Evolutionary conservation across 2,329 filamentous ascomycete species (phyloP).

Genomic region (Cercospora sp.): DNA sequence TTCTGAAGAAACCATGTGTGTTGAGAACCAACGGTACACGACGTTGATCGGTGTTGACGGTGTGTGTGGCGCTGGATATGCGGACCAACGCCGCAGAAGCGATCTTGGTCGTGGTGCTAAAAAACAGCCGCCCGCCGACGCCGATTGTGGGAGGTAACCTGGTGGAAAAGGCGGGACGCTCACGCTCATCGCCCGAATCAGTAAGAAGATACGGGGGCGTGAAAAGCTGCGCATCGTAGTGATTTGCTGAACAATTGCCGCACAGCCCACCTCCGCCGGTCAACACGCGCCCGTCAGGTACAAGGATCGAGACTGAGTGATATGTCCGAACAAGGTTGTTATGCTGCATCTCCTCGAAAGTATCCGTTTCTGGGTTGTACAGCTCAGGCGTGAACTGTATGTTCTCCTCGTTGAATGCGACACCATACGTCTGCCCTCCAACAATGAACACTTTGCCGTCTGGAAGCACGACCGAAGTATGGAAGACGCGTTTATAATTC

Average conservation of each 20-base stretch:
- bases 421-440: conserved; percentile 32
- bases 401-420: conserved; percentile 28
- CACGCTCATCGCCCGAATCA: neutral
- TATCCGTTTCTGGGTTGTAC: conserved; percentile 25
- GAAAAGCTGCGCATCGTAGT: conserved; percentile 58
- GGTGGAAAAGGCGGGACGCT: neutral
- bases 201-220: conserved; percentile 55
- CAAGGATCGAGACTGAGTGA: conserved; percentile 52
- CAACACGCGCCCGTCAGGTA: conserved; percentile 54
- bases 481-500: conserved; percentile 36
- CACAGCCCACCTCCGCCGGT: conserved; percentile 58
- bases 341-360: conserved; percentile 18
- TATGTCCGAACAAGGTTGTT: conserved; percentile 50
- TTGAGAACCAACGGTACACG: conserved; percentile 48
- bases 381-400: conserved; percentile 25
- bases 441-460: conserved; percentile 41
- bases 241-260: conserved; percentile 42
- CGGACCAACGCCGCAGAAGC: conserved; percentile 44
- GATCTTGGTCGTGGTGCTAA: conserved; percentile 38
- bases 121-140: conserved; percentile 2
- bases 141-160: neutral
- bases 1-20: neutral
- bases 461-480: conserved; percentile 33
- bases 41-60: conserved; percentile 60
- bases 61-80: conserved; percentile 54